A percentile compares a stretch with the other conserved stretches of the same genome.
These are phyloP conservation scores for Podila epigama DNA, from an alignment of 192 early-diverging fungal genomes.

Conservation along the genomic window DNA sequence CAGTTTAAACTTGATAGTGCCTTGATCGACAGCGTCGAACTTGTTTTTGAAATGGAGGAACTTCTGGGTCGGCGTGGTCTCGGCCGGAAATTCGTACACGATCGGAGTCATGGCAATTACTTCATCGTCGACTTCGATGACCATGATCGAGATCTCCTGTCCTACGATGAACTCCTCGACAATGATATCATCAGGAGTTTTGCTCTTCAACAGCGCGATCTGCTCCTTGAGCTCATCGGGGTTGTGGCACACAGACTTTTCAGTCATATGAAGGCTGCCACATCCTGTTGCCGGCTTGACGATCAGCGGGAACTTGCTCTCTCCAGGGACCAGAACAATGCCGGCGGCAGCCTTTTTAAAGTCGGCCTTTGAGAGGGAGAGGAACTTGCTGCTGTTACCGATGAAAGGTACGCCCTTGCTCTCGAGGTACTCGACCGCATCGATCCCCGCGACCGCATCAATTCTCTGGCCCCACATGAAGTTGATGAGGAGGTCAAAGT, in stretches of 20 bases:
- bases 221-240: conserved; percentile 8
- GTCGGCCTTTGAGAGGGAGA: conserved; percentile 11
- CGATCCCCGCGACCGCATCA: conserved; percentile 10
- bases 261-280: conserved; percentile 10
- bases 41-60: conserved; percentile 13
- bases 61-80: conserved; percentile 3
- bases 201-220: conserved; percentile 6
- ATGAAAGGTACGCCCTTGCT: conserved; percentile 19
- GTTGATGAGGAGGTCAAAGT: conserved; percentile 15
- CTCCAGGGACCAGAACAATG: conserved; percentile 14
- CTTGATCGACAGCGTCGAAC: conserved; percentile 4
- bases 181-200: conserved; percentile 3
- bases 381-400: conserved; percentile 19
- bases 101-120: conserved; percentile 14
- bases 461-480: conserved; percentile 14
- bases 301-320: conserved; percentile 17
- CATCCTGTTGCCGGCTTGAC: conserved; percentile 10
- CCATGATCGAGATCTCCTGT: conserved; percentile 14
- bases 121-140: conserved; percentile 11
- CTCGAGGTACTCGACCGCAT: conserved; percentile 15
- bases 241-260: conserved; percentile 16
- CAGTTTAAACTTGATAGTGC: conserved; percentile 4
- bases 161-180: conserved; percentile 18
- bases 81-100: conserved; percentile 12
- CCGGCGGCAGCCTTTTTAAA: conserved; percentile 13